Percentiles rank a stretch among this genome's conserved stretches.
Conservation (phyloP, 352 stramenopile genomes). For the Globisporangium alternatum region DNA sequence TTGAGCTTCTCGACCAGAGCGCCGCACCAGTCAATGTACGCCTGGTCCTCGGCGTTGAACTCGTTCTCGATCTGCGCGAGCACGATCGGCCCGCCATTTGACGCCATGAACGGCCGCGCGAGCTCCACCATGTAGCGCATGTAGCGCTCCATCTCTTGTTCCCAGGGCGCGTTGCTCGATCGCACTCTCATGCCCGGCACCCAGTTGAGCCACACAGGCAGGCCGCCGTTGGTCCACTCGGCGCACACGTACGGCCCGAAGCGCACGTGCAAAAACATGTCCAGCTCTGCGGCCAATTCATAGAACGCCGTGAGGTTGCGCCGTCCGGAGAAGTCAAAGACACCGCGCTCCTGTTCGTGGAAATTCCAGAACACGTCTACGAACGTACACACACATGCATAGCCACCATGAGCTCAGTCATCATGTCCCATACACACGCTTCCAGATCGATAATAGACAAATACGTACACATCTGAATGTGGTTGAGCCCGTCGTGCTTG, state of each 20-base stretch:
- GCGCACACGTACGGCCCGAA: slow-evolving; percentile 70
- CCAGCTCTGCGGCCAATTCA: slow-evolving; percentile 43
- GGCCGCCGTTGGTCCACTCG: slow-evolving; percentile 63
- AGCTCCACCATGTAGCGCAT: slow-evolving; percentile 59
- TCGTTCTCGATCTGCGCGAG: slow-evolving; percentile 76
- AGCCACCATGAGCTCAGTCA: neutral
- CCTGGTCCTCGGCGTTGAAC: slow-evolving; percentile 43
- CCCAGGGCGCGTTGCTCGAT: slow-evolving; percentile 40
- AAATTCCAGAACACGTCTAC: slow-evolving; percentile 78
- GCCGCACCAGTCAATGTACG: slow-evolving; percentile 57
- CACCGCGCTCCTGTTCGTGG: slow-evolving; percentile 51
- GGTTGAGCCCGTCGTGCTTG: slow-evolving; percentile 73
- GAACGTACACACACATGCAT: neutral
- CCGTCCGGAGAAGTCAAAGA: slow-evolving; percentile 46
- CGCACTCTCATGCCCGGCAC: slow-evolving; percentile 49
- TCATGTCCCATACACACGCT: neutral
- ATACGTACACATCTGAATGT: slow-evolving; percentile 65
- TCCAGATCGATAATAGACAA: neutral
- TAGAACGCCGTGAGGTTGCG: slow-evolving; percentile 67
- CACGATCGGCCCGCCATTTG: slow-evolving; percentile 65
- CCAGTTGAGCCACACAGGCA: slow-evolving; percentile 59
- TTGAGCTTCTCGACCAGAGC: slow-evolving; percentile 46
- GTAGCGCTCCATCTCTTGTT: slow-evolving; percentile 60
- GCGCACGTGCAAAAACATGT: slow-evolving; percentile 68
- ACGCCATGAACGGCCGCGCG: slow-evolving; percentile 58